Percentiles rank a stretch among this genome's conserved stretches.
phyloP scores from a whole-genome alignment of 805 yeast genomes.

The Suhomyces vadensis region DNA sequence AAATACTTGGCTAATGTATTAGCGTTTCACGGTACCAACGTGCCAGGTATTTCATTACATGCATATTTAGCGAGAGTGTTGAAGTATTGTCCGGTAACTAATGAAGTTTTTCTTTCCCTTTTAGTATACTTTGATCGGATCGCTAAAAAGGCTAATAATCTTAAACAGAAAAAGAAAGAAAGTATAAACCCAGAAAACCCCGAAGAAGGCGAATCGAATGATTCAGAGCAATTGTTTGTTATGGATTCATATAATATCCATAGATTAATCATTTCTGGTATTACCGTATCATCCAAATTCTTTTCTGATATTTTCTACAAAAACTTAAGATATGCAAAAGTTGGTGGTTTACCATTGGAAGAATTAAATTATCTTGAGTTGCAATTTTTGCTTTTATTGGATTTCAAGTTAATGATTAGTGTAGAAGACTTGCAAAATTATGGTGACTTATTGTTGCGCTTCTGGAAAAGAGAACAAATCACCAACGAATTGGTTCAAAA shows the following conservation, averaged over 20 bases:
- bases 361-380: constrained; percentile 91
- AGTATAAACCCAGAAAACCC: constrained; percentile 16
- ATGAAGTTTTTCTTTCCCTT: constrained; percentile 88
- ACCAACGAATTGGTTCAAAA: constrained; percentile 35
- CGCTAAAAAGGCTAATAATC: constrained; percentile 74
- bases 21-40: constrained; percentile 93
- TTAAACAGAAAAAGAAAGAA: constrained; percentile 26
- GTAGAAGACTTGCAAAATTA: constrained; percentile 89
- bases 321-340: constrained; percentile 90
- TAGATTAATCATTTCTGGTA: constrained; percentile 88
- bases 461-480: constrained; percentile 74
- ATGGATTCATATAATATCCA: constrained; percentile 97
- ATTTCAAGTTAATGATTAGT: constrained; percentile 83
- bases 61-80: constrained; percentile 87
- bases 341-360: constrained; percentile 91
- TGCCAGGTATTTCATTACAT: constrained; percentile 91
- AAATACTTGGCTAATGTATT: constrained; percentile 67
- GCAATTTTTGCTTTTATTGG: constrained; percentile 80
- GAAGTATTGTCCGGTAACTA: constrained; percentile 98
- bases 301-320: constrained; percentile 94
- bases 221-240: constrained; percentile 67
- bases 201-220: constrained; percentile 19
- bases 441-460: constrained; percentile 80
- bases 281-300: constrained; percentile 93
- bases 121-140: constrained; percentile 94